Percentiles rank a stretch among this genome's conserved stretches.
Conservation (phyloP, 805 yeast genomes). For the Saccharomycopsis schoenii region DNA sequence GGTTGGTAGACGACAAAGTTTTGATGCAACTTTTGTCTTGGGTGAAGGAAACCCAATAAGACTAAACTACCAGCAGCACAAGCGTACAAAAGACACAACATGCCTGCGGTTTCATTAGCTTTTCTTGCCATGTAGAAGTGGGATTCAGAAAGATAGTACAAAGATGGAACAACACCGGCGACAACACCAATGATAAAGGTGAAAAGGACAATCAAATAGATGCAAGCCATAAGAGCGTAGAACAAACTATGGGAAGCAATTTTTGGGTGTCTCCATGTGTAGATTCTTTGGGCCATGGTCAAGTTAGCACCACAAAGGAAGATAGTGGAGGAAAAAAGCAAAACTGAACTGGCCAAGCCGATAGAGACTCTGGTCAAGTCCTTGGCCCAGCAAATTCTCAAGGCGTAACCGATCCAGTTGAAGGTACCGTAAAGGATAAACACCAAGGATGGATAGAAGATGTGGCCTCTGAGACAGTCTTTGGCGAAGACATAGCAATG, state of each 20-base stretch:
- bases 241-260: conserved; percentile 46
- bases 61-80: conserved; percentile 41
- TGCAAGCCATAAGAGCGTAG: conserved; percentile 38
- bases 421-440: conserved; percentile 43
- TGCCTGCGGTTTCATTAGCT: conserved; percentile 42
- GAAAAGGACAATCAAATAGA: conserved; percentile 46
- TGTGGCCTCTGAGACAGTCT: conserved; percentile 47
- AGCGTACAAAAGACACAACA: conserved; percentile 42
- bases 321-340: conserved; percentile 49
- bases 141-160: conserved; percentile 39
- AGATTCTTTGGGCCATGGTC: conserved; percentile 60
- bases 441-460: conserved; percentile 45
- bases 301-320: conserved; percentile 49
- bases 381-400: conserved; percentile 52
- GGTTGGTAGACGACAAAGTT: conserved; percentile 55
- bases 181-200: conserved; percentile 61
- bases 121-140: conserved; percentile 42
- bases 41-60: conserved; percentile 41
- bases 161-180: conserved; percentile 51
- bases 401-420: conserved; percentile 48
- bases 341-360: conserved; percentile 50
- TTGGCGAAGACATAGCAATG: conserved; percentile 38
- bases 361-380: conserved; percentile 34
- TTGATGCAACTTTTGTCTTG: conserved; percentile 38
- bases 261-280: conserved; percentile 71